A percentile compares a stretch with the other conserved stretches of the same genome.
Conservation (phyloP, 192 early-diverging fungal species). For the Tieghemiomyces parasiticus region DNA sequence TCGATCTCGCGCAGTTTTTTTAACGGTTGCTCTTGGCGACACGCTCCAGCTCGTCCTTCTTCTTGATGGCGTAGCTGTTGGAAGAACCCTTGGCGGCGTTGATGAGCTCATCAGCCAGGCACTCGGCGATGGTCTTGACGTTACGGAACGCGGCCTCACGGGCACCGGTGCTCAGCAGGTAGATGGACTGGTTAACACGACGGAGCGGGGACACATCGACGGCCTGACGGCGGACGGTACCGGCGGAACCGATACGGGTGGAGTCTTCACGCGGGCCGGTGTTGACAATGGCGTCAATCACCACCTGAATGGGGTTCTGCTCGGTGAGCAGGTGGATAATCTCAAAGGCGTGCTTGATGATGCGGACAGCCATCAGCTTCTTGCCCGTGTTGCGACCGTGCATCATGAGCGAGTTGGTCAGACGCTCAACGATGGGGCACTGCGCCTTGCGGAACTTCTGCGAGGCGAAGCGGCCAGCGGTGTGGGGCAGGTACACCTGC, state of each 20-base stretch:
- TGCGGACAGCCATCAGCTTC: slow-evolving; percentile 97
- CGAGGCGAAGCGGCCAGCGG: slow-evolving; percentile 93
- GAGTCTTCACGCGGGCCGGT: slow-evolving; percentile 98
- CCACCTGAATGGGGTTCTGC: slow-evolving; percentile 94
- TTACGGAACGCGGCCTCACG: slow-evolving; percentile 98
- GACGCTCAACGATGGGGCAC: slow-evolving; percentile 96
- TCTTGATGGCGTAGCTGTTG: slow-evolving; percentile 99
- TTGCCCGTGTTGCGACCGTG: slow-evolving; percentile 99
- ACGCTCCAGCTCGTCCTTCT: slow-evolving; percentile 95
- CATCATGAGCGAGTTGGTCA: slow-evolving; percentile 99
- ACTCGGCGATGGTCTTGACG: slow-evolving; percentile 99
- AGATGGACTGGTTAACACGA: slow-evolving; percentile 92
- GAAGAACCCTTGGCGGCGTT: slow-evolving; percentile 97
- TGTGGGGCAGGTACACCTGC: slow-evolving; percentile 94
- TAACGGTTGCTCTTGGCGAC: slow-evolving; percentile 41
- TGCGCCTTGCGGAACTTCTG: slow-evolving; percentile 97
- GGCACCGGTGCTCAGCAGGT: slow-evolving; percentile 86
- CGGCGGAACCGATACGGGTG: slow-evolving; percentile 92
- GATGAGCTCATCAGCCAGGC: slow-evolving; percentile 98
- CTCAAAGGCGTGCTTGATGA: slow-evolving; percentile 99
- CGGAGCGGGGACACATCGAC: slow-evolving; percentile 98
- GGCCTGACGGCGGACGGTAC: slow-evolving; percentile 98
- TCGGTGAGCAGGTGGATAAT: slow-evolving; percentile 98
- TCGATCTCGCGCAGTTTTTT: too few relatives aligned
- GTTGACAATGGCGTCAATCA: slow-evolving; percentile 98